These are phyloP conservation scores for Platanthera zijinensis DNA, from an alignment of 106 monocot species.

Conservation along the genomic window DNA sequence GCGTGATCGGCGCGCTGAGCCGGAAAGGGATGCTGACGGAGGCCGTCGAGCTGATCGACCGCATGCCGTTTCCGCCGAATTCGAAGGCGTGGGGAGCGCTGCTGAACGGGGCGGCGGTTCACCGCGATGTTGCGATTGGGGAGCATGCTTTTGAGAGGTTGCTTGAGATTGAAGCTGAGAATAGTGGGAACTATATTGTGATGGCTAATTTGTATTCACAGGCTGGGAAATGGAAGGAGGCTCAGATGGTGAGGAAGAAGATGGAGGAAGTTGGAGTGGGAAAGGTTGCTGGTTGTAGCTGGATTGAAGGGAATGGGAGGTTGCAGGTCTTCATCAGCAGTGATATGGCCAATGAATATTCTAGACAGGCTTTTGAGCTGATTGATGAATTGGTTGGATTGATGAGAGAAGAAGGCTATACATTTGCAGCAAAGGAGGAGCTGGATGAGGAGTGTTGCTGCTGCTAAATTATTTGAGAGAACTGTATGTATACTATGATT, in stretches of 20 bases:
- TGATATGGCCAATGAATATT: constrained; percentile 8
- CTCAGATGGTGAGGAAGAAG: constrained; percentile 30
- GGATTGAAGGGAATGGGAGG: constrained; percentile 28
- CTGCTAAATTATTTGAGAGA: background rate
- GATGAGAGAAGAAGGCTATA: constrained; percentile 37
- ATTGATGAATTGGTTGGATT: constrained; percentile 21
- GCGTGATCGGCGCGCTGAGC: constrained; percentile 36
- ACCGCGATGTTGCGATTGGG: constrained; percentile 28
- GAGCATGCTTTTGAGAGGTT: constrained; percentile 27
- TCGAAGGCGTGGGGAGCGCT: constrained; percentile 33
- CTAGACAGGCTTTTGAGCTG: constrained; percentile 2
- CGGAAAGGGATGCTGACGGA: constrained; percentile 30
- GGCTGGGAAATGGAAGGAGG: constrained; percentile 34
- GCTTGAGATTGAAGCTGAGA: constrained; percentile 34
- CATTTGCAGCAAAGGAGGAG: constrained; percentile 5
- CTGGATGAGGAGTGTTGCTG: constrained; percentile 25
- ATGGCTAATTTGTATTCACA: constrained; percentile 44
- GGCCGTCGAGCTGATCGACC: constrained; percentile 18
- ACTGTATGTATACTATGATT: background rate
- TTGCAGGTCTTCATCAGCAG: constrained; percentile 24
- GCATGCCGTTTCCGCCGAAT: constrained; percentile 36
- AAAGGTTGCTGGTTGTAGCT: constrained; percentile 45
- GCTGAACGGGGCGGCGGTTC: constrained; percentile 31
- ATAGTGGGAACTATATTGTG: constrained; percentile 37
- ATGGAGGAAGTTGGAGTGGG: constrained; percentile 26